Evolutionary conservation across 2,329 filamentous ascomycete species (phyloP).

Genomic region (Coleophoma cylindrospora): DNA sequence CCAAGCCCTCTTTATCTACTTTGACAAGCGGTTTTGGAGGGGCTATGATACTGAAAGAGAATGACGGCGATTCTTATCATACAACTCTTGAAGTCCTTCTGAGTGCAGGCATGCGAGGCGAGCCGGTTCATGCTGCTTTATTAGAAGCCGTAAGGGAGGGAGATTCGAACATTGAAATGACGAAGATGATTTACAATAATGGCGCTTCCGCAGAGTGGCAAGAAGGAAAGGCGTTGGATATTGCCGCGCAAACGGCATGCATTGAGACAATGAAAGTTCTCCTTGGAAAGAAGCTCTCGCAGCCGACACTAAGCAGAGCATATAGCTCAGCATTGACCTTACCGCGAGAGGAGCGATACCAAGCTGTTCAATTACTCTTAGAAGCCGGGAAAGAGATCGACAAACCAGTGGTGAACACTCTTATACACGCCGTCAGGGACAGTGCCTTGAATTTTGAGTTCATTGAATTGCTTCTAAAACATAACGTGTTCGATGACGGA

Average conservation of each 20-base stretch:
- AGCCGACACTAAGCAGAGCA: slow-evolving; percentile 5
- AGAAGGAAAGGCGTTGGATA: slow-evolving; percentile 12
- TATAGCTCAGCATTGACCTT: slow-evolving; percentile 5
- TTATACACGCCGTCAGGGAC: slow-evolving; percentile 6
- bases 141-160: slow-evolving; percentile 10
- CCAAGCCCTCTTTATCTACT: slow-evolving; percentile 4
- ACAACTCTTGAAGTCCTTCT: slow-evolving; percentile 9
- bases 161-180: slow-evolving; percentile 6
- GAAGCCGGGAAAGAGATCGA: slow-evolving; percentile 12
- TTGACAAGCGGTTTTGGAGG: slow-evolving; percentile 7
- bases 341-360: slow-evolving; percentile 3
- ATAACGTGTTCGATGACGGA: slow-evolving; percentile 46
- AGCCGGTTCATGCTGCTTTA: slow-evolving; percentile 11
- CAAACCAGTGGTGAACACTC: slow-evolving; percentile 4
- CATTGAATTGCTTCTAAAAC: slow-evolving; percentile 41
- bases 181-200: slow-evolving; percentile 5
- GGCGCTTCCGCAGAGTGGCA: slow-evolving; percentile 10
- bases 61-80: slow-evolving; percentile 2
- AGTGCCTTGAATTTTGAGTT: slow-evolving; percentile 19
- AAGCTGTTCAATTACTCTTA: slow-evolving; percentile 7
- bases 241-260: slow-evolving; percentile 6
- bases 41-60: slow-evolving; percentile 6
- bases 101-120: slow-evolving; percentile 12
- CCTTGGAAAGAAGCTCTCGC: slow-evolving; percentile 1
- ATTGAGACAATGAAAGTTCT: slow-evolving; percentile 7